These are phyloP conservation scores for Annulohypoxylon moriforme DNA, from an alignment of 495 filamentous ascomycete genomes.

Conservation along the genomic window DNA sequence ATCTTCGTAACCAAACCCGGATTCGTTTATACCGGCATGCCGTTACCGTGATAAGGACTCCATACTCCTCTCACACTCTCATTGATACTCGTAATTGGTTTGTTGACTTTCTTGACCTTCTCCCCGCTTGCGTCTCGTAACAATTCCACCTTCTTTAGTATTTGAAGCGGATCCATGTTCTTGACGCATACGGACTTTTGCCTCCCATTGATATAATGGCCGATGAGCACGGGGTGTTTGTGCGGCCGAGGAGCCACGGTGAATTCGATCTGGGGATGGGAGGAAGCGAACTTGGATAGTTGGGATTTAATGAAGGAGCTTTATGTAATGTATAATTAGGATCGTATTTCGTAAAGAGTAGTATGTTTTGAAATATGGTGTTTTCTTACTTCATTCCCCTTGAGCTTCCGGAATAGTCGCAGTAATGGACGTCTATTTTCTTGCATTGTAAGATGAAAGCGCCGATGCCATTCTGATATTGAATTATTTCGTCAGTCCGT, in stretches of 20 bases:
- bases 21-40: slow-evolving; percentile 53
- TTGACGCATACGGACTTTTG: slow-evolving; percentile 89
- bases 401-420: slow-evolving; percentile 92
- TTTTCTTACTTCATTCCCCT: slow-evolving; percentile 89
- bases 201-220: slow-evolving; percentile 88
- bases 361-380: slow-evolving; percentile 4
- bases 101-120: slow-evolving; percentile 81
- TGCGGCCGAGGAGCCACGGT: slow-evolving; percentile 85
- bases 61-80: slow-evolving; percentile 95
- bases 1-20: neutral
- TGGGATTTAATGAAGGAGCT: slow-evolving; percentile 83
- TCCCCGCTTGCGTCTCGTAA: slow-evolving; percentile 87
- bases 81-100: slow-evolving; percentile 86
- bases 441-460: slow-evolving; percentile 98
- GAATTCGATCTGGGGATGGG: slow-evolving; percentile 91
- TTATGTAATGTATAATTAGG: neutral
- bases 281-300: slow-evolving; percentile 78
- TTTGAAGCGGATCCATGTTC: slow-evolving; percentile 82
- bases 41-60: slow-evolving; percentile 86
- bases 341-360: neutral
- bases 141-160: slow-evolving; percentile 82
- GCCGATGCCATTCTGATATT: slow-evolving; percentile 87
- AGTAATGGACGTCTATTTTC: slow-evolving; percentile 94
- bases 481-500: neutral
- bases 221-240: slow-evolving; percentile 87